Conservation (phyloP, 257 asterid genomes). For the Jacaranda mimosifolia region DNA sequence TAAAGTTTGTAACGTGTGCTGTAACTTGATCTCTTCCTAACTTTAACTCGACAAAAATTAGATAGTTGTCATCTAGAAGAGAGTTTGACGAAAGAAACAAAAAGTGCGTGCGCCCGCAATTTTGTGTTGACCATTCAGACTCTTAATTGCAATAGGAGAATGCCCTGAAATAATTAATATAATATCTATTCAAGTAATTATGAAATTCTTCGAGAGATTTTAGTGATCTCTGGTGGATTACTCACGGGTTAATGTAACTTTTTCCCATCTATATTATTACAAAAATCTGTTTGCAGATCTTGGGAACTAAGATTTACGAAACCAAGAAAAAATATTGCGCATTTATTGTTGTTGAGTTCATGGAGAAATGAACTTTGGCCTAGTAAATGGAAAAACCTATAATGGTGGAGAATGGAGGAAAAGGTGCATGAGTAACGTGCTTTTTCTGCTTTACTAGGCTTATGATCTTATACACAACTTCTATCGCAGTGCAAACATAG, state of each 20-base stretch:
- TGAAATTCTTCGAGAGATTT: conserved; percentile 22
- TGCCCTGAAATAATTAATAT: background rate
- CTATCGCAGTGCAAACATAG: background rate
- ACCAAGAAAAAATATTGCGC: background rate
- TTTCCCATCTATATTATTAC: background rate
- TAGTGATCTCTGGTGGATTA: conserved; percentile 3
- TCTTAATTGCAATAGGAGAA: conserved; percentile 16
- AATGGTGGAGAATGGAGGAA: conserved; percentile 11
- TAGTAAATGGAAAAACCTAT: background rate
- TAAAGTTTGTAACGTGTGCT: conserved; percentile 25
- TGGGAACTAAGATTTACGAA: conserved; percentile 17
- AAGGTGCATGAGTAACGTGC: background rate
- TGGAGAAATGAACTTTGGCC: background rate
- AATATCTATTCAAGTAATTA: background rate
- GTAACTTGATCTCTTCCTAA: conserved; percentile 22
- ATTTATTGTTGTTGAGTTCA: conserved; percentile 1
- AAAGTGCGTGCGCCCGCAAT: conserved; percentile 20
- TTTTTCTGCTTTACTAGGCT: background rate
- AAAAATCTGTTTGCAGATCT: background rate
- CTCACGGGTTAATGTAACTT: background rate
- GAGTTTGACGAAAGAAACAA: conserved; percentile 11
- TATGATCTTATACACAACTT: conserved; percentile 8
- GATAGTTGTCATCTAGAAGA: conserved; percentile 25
- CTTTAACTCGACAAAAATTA: conserved; percentile 2
- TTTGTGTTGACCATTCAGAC: conserved; percentile 7